Percentiles rank a stretch among this genome's conserved stretches.
These are phyloP conservation scores for Zasmidium angulare DNA, from an alignment of 2,329 filamentous ascomycete species.

Conservation along the genomic window DNA sequence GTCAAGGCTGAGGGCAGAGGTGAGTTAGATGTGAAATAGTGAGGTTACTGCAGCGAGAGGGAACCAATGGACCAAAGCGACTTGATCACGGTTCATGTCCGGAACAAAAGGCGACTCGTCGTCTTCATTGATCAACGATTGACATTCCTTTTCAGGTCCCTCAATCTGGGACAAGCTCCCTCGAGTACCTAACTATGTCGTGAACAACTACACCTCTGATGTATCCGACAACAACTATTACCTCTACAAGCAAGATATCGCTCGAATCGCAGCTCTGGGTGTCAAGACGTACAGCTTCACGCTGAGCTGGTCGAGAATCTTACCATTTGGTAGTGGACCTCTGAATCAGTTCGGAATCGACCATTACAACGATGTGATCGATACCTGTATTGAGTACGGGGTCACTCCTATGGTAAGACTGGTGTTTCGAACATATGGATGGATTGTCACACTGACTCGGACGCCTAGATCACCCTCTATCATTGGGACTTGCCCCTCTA, in stretches of 20 bases:
- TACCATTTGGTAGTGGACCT: conserved; percentile 48
- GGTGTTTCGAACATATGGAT: background rate
- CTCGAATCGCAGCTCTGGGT: conserved; percentile 42
- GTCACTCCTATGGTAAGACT: conserved; percentile 37
- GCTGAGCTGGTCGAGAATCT: conserved; percentile 50
- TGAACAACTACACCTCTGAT: conserved; percentile 44
- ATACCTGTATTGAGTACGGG: conserved; percentile 38
- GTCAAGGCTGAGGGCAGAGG: conserved; percentile 29
- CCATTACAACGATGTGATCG: conserved; percentile 52
- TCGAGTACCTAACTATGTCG: conserved; percentile 35
- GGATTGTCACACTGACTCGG: no score
- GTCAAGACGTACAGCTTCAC: conserved; percentile 42
- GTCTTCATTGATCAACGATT: no score
- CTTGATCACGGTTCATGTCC: no score
- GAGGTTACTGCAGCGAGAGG: no score
- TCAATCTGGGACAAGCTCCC: conserved; percentile 35
- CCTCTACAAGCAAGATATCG: conserved; percentile 41
- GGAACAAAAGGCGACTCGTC: no score
- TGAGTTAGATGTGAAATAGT: no score
- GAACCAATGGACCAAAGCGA: no score
- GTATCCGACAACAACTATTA: conserved; percentile 38
- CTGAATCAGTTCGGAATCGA: conserved; percentile 48
- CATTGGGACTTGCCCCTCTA: conserved; percentile 41
- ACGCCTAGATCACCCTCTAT: conserved; percentile 42
- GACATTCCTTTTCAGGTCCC: conserved; percentile 26